These are phyloP conservation scores for Lanzia echinophila DNA, from an alignment of 2,329 filamentous ascomycete genomes.

Conservation along the genomic window DNA sequence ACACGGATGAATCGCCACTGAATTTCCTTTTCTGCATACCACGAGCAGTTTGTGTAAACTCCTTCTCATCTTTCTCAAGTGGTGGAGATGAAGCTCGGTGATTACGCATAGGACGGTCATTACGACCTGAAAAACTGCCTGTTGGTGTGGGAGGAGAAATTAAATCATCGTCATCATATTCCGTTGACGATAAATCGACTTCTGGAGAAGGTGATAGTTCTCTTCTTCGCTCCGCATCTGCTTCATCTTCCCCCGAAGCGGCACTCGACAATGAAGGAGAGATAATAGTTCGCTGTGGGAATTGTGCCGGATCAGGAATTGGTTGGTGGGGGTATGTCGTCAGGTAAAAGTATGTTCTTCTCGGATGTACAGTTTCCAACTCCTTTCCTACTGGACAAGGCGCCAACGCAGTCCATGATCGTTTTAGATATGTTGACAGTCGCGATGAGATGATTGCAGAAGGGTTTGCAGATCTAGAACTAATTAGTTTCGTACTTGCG, in stretches of 20 bases:
- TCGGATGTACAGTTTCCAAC: slow-evolving; percentile 83
- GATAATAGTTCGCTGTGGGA: slow-evolving; percentile 56
- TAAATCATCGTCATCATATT: slow-evolving; percentile 71
- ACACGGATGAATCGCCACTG: slow-evolving; percentile 44
- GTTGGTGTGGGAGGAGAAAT: slow-evolving; percentile 55
- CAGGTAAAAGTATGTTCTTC: slow-evolving; percentile 93
- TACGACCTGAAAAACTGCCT: slow-evolving; percentile 51
- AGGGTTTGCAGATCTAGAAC: slow-evolving; percentile 80
- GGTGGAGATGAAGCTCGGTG: slow-evolving; percentile 77
- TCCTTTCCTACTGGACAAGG: slow-evolving; percentile 91
- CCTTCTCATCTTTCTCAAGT: slow-evolving; percentile 88
- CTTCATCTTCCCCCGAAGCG: slow-evolving; percentile 65
- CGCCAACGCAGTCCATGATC: slow-evolving; percentile 67
- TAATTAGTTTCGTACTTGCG: slow-evolving; percentile 25
- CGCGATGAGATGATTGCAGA: slow-evolving; percentile 93
- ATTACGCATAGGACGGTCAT: slow-evolving; percentile 45
- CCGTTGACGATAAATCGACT: slow-evolving; percentile 80
- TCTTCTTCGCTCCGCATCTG: slow-evolving; percentile 56
- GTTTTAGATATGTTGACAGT: slow-evolving; percentile 82
- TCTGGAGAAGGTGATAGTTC: slow-evolving; percentile 87
- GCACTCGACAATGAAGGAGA: slow-evolving; percentile 76
- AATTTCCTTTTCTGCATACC: slow-evolving; percentile 61
- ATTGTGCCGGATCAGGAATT: slow-evolving; percentile 59
- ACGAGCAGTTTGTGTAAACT: slow-evolving; percentile 93
- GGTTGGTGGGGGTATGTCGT: slow-evolving; percentile 81